phyloP scores from a whole-genome alignment of 352 stramenopile species.

The Phytopythium vexans region DNA sequence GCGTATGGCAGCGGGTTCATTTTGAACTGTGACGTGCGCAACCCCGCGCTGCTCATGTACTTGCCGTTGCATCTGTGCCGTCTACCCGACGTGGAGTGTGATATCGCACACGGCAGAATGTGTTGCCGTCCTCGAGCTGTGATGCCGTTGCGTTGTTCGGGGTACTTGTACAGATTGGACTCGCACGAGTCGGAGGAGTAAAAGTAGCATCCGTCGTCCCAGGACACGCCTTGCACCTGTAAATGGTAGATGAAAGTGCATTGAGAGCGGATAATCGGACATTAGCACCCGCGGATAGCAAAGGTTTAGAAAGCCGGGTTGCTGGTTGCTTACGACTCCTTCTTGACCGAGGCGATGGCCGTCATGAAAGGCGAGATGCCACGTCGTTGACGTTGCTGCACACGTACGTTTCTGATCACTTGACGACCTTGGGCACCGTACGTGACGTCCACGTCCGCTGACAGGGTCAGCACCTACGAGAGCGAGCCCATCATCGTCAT shows the following conservation, averaged over 20 bases:
- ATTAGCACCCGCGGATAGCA: not conserved
- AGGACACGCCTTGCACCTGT: conserved; percentile 68
- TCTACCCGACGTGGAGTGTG: conserved; percentile 82
- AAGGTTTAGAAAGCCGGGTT: too few species aligned
- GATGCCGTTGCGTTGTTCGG: conserved; percentile 44
- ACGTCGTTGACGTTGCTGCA: conserved; percentile 79
- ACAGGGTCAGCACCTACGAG: conserved; percentile 64
- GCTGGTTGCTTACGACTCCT: conserved; percentile 54
- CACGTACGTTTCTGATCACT: conserved; percentile 62
- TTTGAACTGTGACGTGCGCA: conserved; percentile 82
- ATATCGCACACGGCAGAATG: conserved; percentile 69
- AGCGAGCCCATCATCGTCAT: conserved; percentile 21
- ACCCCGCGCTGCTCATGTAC: conserved; percentile 68
- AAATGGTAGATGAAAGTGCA: not conserved
- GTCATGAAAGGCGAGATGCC: conserved; percentile 73
- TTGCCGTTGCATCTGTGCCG: conserved; percentile 70
- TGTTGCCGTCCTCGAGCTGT: conserved; percentile 57
- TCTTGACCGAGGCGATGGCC: conserved; percentile 78
- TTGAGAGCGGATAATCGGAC: not conserved
- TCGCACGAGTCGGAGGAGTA: conserved; percentile 53
- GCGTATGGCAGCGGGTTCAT: conserved; percentile 88
- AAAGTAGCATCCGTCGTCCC: conserved; percentile 83
- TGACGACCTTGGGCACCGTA: conserved; percentile 42
- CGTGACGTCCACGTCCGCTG: conserved; percentile 54
- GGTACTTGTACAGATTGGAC: conserved; percentile 59